A percentile compares a stretch with the other conserved stretches of the same genome.
These are phyloP conservation scores for Zizania latifolia DNA, from an alignment of 176 grass and related monocot genomes.

Conservation along the genomic window DNA sequence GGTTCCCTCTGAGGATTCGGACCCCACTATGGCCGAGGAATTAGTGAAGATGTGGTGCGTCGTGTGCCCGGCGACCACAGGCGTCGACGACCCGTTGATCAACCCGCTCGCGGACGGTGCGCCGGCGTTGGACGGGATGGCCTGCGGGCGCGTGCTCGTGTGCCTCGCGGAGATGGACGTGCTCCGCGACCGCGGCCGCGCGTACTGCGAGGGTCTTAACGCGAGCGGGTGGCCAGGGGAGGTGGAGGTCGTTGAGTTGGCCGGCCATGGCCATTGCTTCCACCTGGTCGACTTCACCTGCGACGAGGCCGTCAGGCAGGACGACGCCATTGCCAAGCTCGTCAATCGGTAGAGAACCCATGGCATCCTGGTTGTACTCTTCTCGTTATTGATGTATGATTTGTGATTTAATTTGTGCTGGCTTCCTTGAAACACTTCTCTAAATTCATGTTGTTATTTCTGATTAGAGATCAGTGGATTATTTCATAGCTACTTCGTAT, in stretches of 20 bases:
- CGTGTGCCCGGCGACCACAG: constrained; percentile 36
- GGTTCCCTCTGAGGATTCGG: constrained; percentile 34
- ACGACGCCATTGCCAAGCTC: constrained; percentile 41
- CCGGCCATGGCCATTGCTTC: constrained; percentile 45
- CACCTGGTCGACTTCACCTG: constrained; percentile 31
- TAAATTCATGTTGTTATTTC: not conserved
- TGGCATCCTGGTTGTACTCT: not conserved
- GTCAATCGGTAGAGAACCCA: constrained; percentile 21
- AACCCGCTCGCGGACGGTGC: constrained; percentile 42
- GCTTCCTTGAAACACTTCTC: not conserved
- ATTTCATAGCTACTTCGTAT: no score
- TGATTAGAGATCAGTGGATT: no score
- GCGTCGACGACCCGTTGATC: constrained; percentile 41
- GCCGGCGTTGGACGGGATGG: constrained; percentile 26
- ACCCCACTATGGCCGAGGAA: constrained; percentile 26
- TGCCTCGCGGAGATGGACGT: constrained; percentile 51
- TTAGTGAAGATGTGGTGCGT: constrained; percentile 42
- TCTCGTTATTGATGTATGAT: not conserved
- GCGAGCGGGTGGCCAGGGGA: constrained; percentile 42
- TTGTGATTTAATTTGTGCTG: not conserved
- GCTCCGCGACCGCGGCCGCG: constrained; percentile 31
- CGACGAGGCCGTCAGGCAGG: constrained; percentile 41
- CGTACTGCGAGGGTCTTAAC: constrained; percentile 38
- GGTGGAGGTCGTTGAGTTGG: constrained; percentile 34
- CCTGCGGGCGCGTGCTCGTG: constrained; percentile 36